Evolutionary conservation across 441 rosid genomes (phyloP).

Genomic region (Dalechampia spathulata): DNA sequence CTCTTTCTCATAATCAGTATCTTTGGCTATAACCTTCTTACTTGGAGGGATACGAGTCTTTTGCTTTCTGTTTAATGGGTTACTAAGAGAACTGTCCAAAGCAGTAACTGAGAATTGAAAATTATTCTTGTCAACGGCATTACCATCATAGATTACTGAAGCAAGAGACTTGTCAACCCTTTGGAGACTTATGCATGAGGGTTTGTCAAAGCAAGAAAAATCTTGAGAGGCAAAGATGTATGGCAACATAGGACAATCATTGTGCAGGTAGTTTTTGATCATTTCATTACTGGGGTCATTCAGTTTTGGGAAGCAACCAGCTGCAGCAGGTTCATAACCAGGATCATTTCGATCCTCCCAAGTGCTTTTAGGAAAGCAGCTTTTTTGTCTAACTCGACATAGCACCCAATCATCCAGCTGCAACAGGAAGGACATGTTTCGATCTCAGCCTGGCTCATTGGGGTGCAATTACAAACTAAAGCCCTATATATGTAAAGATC

Average conservation of each 20-base stretch:
- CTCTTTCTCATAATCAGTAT: not conserved
- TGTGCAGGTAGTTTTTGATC: constrained; percentile 29
- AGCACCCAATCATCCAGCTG: constrained; percentile 60
- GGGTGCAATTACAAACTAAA: too few relatives aligned
- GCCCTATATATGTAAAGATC: too few relatives aligned
- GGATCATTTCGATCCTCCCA: constrained; percentile 20
- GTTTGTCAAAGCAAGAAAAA: constrained; percentile 19
- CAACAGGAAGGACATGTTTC: not conserved
- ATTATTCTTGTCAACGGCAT: constrained; percentile 5
- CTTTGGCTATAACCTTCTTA: constrained; percentile 8
- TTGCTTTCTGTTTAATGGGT: constrained; percentile 24
- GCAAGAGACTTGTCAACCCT: constrained; percentile 15
- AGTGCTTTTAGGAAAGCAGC: constrained; percentile 13
- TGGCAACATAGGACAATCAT: constrained; percentile 35
- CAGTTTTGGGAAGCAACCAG: constrained; percentile 5
- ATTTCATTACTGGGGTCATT: constrained; percentile 15
- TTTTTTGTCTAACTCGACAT: constrained; percentile 35
- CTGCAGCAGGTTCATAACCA: constrained; percentile 6
- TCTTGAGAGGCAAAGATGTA: constrained; percentile 26
- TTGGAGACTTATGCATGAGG: constrained; percentile 20
- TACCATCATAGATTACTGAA: not conserved
- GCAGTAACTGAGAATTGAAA: constrained; percentile 18
- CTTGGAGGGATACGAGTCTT: constrained; percentile 7
- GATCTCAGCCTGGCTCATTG: too few relatives aligned
- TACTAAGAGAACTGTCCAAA: constrained; percentile 9